Evolutionary conservation across 306 rosid genomes (phyloP).

Genomic region (Lotus japonicus): DNA sequence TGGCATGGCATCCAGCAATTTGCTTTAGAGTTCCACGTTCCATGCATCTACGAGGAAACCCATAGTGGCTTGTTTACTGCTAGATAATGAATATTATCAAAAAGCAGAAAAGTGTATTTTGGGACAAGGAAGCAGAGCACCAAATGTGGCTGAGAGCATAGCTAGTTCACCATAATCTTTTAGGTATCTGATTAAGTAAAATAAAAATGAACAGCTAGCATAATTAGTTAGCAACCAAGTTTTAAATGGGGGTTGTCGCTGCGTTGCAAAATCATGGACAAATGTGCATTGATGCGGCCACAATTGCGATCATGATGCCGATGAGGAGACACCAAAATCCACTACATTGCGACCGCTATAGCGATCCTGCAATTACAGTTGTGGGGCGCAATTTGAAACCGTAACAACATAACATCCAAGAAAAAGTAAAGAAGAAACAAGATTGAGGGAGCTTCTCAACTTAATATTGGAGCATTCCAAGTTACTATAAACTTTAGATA

Average conservation of each 20-base stretch:
- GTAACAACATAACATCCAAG: neutral
- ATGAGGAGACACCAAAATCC: too few species aligned
- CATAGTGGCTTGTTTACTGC: neutral
- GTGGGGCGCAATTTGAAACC: too few species aligned
- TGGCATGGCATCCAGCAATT: neutral
- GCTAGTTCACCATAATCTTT: conserved; percentile 3
- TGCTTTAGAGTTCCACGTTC: neutral
- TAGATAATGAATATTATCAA: neutral
- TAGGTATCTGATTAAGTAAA: neutral
- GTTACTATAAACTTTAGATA: neutral
- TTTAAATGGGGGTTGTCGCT: too few species aligned
- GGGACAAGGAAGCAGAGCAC: neutral
- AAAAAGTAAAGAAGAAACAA: neutral
- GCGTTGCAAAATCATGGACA: too few species aligned
- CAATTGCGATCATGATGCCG: too few species aligned
- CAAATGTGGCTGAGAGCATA: conserved; percentile 21
- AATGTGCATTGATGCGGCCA: too few species aligned
- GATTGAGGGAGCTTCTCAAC: conserved; percentile 24
- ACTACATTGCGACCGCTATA: too few species aligned
- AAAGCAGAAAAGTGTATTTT: too few species aligned
- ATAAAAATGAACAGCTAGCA: too few species aligned
- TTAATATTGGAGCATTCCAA: neutral
- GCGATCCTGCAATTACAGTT: too few species aligned
- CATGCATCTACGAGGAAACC: neutral
- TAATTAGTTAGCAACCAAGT: too few species aligned